Conservation (phyloP, 2,329 filamentous ascomycete species). For the Diaporthe sp. region DNA sequence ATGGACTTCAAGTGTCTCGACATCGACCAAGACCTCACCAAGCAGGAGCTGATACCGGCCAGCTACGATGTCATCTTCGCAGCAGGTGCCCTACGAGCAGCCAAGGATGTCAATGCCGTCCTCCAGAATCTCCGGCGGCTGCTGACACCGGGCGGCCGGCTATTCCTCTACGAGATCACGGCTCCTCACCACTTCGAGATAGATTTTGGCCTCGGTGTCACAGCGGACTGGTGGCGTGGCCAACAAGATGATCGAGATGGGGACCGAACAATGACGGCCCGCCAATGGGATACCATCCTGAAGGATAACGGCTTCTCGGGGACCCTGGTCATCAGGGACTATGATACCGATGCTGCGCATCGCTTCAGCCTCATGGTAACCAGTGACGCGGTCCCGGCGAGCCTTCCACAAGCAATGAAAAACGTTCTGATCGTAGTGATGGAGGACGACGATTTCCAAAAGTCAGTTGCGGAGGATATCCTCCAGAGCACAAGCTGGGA, state of each 20-base stretch:
- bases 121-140: not conserved
- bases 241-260: not conserved
- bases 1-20: not conserved
- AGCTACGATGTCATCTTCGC: not conserved
- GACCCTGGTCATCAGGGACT: constrained; percentile 25
- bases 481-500: not conserved
- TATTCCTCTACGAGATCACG: not conserved
- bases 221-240: not conserved
- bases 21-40: not conserved
- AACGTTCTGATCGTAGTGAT: not conserved
- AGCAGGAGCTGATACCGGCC: not conserved
- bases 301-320: constrained; percentile 39
- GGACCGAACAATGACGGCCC: not conserved
- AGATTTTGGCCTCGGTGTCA: not conserved
- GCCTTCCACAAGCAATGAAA: not conserved
- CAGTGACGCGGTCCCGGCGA: not conserved
- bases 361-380: not conserved
- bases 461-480: not conserved
- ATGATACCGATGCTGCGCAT: constrained; percentile 18
- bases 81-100: not conserved
- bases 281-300: constrained; percentile 1
- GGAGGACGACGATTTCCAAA: not conserved
- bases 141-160: not conserved
- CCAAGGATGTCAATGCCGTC: not conserved
- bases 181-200: not conserved